Evolutionary conservation across 2,329 filamentous ascomycete genomes (phyloP).

Genomic region (Xylaria sp.): DNA sequence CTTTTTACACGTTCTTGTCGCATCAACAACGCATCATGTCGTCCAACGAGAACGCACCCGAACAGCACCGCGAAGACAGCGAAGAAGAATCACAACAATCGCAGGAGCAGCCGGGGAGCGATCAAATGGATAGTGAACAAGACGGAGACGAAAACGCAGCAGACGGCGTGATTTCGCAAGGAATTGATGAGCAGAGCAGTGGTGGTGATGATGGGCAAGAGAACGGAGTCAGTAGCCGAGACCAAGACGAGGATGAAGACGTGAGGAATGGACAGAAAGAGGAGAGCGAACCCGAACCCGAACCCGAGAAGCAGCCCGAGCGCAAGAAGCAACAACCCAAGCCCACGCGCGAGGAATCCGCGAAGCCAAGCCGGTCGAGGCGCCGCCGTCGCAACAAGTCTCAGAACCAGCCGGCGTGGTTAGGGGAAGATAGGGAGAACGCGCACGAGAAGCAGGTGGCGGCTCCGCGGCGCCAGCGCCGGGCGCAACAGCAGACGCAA

Average conservation of each 20-base stretch:
- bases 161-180: slow-evolving; percentile 3
- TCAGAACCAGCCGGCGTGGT: slow-evolving; percentile 36
- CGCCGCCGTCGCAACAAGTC: slow-evolving; percentile 38
- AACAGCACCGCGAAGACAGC: slow-evolving; percentile 15
- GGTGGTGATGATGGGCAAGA: not conserved
- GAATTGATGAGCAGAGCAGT: slow-evolving; percentile 8
- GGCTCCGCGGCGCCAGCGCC: slow-evolving; percentile 25
- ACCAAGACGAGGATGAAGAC: not conserved
- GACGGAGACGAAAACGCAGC: not conserved
- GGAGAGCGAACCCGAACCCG: slow-evolving; percentile 8
- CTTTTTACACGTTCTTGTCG: not conserved
- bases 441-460: slow-evolving; percentile 35
- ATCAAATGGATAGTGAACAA: slow-evolving; percentile 4
- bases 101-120: slow-evolving; percentile 5
- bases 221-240: not conserved
- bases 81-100: slow-evolving; percentile 17
- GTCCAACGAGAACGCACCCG: slow-evolving; percentile 18
- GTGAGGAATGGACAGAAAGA: not conserved
- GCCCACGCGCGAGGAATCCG: slow-evolving; percentile 29
- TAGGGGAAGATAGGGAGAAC: slow-evolving; percentile 33
- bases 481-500: slow-evolving; percentile 24
- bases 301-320: slow-evolving; percentile 1
- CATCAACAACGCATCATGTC: slow-evolving; percentile 18
- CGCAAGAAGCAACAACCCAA: slow-evolving; percentile 30
- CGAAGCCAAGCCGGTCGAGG: slow-evolving; percentile 31